Percentiles rank a stretch among this genome's conserved stretches.
Evolutionary conservation across 2,329 filamentous ascomycete species (phyloP).

Genomic region (Apiospora saccharicola): DNA sequence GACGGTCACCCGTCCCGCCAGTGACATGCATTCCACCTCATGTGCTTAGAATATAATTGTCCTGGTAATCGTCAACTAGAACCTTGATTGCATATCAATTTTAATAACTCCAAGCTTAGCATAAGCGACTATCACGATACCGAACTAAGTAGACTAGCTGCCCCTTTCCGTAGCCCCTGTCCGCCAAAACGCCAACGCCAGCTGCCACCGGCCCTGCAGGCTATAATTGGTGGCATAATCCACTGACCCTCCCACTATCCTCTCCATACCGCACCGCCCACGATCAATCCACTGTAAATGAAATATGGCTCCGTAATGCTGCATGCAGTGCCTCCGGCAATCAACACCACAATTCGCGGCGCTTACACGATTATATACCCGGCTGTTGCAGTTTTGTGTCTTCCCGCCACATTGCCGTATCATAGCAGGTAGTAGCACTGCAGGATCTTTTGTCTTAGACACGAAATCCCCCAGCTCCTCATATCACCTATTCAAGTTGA

Average conservation of each 20-base stretch:
- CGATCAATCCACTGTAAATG: neutral
- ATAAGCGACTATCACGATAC: neutral
- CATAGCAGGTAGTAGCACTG: too few species aligned
- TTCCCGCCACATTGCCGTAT: too few species aligned
- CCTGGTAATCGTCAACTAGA: neutral
- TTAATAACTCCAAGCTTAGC: neutral
- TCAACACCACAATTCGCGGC: neutral
- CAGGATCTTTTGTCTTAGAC: too few species aligned
- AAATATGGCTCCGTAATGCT: constrained; percentile 4
- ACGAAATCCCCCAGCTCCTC: too few species aligned
- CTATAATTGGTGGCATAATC: constrained; percentile 9
- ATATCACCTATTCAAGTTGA: too few species aligned
- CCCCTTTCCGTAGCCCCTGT: neutral
- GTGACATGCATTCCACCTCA: neutral
- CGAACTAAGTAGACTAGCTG: neutral
- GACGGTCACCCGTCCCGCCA: neutral
- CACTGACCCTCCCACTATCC: neutral
- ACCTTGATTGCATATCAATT: too few species aligned
- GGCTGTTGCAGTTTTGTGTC: too few species aligned
- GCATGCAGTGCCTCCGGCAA: neutral
- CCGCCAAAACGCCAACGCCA: neutral
- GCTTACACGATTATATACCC: constrained; percentile 1
- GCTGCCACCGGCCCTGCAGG: neutral
- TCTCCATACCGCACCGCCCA: neutral
- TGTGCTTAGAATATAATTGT: neutral